Percentiles rank a stretch among this genome's conserved stretches.
Evolutionary conservation across 257 asterid species (phyloP).

Genomic region (Coffea canephora): DNA sequence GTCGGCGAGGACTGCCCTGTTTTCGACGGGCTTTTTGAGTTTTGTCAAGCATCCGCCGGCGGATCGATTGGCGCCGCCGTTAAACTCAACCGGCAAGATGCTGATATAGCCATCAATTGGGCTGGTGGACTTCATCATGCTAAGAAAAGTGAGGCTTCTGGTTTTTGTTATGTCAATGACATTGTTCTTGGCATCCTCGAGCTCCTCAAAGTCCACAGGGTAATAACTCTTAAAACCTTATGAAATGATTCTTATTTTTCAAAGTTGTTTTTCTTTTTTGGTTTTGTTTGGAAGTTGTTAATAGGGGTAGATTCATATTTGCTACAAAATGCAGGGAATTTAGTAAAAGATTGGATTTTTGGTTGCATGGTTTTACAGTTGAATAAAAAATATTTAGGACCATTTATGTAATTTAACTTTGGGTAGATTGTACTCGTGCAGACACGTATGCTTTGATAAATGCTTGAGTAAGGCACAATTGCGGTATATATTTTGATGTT

Average conservation of each 20-base stretch:
- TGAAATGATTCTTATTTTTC: not conserved
- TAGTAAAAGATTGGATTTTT: too few species aligned
- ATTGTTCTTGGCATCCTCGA: slow-evolving; percentile 80
- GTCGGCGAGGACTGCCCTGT: slow-evolving; percentile 70
- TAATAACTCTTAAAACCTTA: slow-evolving; percentile 13
- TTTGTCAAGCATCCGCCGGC: slow-evolving; percentile 82
- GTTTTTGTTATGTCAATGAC: slow-evolving; percentile 79
- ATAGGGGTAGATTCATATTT: too few species aligned
- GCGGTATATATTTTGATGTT: not conserved
- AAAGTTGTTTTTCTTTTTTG: not conserved
- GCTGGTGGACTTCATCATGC: slow-evolving; percentile 95
- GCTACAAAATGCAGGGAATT: too few species aligned
- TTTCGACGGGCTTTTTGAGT: slow-evolving; percentile 56
- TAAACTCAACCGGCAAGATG: slow-evolving; percentile 60
- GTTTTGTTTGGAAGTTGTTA: not conserved
- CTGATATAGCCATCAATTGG: slow-evolving; percentile 92
- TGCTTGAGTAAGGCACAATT: too few species aligned
- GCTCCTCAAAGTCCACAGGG: slow-evolving; percentile 70
- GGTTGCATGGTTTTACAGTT: too few species aligned
- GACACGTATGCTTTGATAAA: too few species aligned
- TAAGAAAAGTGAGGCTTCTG: slow-evolving; percentile 78
- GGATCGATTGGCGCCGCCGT: slow-evolving; percentile 87
- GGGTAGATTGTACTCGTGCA: not conserved
- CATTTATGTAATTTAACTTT: too few species aligned
- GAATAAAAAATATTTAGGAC: too few species aligned